phyloP scores from a whole-genome alignment of 2,329 filamentous ascomycete species.

The Ophiobolus disseminans region DNA sequence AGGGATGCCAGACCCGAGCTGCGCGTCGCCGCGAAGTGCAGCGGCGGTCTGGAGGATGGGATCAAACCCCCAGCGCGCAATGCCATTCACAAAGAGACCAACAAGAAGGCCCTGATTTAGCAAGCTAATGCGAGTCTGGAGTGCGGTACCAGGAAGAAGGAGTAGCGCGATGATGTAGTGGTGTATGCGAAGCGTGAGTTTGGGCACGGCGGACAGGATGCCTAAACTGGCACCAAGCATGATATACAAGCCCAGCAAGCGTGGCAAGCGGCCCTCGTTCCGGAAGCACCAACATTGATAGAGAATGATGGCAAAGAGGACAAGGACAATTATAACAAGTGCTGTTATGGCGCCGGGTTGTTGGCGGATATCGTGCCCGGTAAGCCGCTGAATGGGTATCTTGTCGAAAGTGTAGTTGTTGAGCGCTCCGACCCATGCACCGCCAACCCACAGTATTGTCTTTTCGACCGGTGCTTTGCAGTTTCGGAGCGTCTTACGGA shows the following conservation, averaged over 20 bases:
- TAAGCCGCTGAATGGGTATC: slow-evolving; percentile 47
- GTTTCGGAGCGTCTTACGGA: slow-evolving; percentile 34
- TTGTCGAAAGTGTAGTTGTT: slow-evolving; percentile 43
- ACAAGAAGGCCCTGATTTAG: slow-evolving; percentile 88
- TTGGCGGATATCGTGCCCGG: slow-evolving; percentile 45
- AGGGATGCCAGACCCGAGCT: slow-evolving; percentile 65
- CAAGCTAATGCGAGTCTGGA: slow-evolving; percentile 86
- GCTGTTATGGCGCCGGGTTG: slow-evolving; percentile 48
- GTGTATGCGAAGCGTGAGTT: slow-evolving; percentile 87
- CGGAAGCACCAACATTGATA: slow-evolving; percentile 46
- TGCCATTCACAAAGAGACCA: slow-evolving; percentile 91
- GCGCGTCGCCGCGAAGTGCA: slow-evolving; percentile 65
- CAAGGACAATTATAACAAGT: slow-evolving; percentile 41
- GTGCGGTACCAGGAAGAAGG: slow-evolving; percentile 83
- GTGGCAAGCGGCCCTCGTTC: slow-evolving; percentile 61
- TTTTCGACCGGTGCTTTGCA: slow-evolving; percentile 47
- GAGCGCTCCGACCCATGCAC: slow-evolving; percentile 45
- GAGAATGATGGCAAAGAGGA: slow-evolving; percentile 34
- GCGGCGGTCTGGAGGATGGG: slow-evolving; percentile 81
- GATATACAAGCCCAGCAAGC: slow-evolving; percentile 80
- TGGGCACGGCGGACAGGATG: slow-evolving; percentile 74
- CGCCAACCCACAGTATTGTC: slow-evolving; percentile 46
- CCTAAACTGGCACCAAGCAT: slow-evolving; percentile 80
- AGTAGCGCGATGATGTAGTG: slow-evolving; percentile 91
- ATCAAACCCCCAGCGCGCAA: slow-evolving; percentile 93